phyloP scores from a whole-genome alignment of 2,329 filamentous ascomycete species.

The Helotiales sp. region DNA sequence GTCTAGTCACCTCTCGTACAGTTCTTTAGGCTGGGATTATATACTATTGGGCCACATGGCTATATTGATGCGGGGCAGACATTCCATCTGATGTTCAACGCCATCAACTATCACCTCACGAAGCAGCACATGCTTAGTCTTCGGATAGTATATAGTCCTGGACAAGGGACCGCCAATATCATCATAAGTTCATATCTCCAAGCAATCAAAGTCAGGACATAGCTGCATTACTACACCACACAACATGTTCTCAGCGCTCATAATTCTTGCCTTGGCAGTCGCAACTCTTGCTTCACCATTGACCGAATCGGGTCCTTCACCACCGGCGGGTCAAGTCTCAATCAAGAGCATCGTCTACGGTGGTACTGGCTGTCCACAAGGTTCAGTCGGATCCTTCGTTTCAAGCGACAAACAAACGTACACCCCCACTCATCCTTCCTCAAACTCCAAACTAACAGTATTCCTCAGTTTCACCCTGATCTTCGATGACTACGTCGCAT shows the following conservation, averaged over 20 bases:
- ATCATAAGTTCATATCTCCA: not conserved
- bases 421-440: not conserved
- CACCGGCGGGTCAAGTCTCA: slow-evolving; percentile 16
- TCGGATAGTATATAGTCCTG: slow-evolving; percentile 18
- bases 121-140: slow-evolving; percentile 2
- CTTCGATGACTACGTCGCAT: slow-evolving; percentile 19
- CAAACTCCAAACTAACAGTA: not conserved
- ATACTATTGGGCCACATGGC: slow-evolving; percentile 14
- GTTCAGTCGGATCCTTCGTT: slow-evolving; percentile 19
- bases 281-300: slow-evolving; percentile 16
- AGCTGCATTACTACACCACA: not conserved
- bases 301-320: not conserved
- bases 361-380: slow-evolving; percentile 25
- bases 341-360: slow-evolving; percentile 23
- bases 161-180: slow-evolving; percentile 7
- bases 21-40: slow-evolving; percentile 17
- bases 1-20: slow-evolving; percentile 12
- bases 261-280: slow-evolving; percentile 16
- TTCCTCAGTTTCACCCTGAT: slow-evolving; percentile 24
- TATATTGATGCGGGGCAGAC: slow-evolving; percentile 14
- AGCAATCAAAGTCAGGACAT: not conserved
- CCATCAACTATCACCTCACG: slow-evolving; percentile 8
- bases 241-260: slow-evolving; percentile 19
- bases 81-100: slow-evolving; percentile 7
- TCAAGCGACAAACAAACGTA: slow-evolving; percentile 25